These are phyloP conservation scores for Arthrobotrys iridis DNA, from an alignment of 2,329 filamentous ascomycete species.

Conservation along the genomic window DNA sequence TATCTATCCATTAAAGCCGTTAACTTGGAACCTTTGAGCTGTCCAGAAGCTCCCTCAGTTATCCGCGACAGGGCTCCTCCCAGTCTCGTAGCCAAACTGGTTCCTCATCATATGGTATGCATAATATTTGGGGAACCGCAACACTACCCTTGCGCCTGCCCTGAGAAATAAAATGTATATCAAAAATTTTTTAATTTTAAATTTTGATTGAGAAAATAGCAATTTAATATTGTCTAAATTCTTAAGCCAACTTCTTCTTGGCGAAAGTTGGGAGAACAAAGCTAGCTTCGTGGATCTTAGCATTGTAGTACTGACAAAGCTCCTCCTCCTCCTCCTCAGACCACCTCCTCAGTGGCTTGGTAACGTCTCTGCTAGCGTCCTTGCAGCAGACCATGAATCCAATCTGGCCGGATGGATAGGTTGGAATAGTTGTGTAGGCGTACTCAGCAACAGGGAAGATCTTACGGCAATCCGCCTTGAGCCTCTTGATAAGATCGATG, in stretches of 20 bases:
- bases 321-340: conserved; percentile 87
- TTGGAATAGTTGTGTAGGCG: conserved; percentile 98
- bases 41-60: not conserved
- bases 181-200: conserved; percentile 57
- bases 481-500: conserved; percentile 87
- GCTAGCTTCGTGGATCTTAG: conserved; percentile 92
- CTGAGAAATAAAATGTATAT: not conserved
- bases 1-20: conserved; percentile 49
- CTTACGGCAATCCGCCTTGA: conserved; percentile 96
- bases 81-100: not conserved
- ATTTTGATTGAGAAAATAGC: too few species aligned
- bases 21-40: not conserved
- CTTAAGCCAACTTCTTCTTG: conserved; percentile 69
- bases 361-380: conserved; percentile 84
- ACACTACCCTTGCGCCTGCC: not conserved
- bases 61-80: not conserved
- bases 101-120: too few species aligned
- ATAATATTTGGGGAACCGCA: not conserved
- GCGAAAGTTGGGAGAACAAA: conserved; percentile 96
- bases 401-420: conserved; percentile 98
- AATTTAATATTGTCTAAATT: not conserved
- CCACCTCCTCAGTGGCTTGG: conserved; percentile 84
- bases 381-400: conserved; percentile 99
- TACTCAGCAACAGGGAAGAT: conserved; percentile 98
- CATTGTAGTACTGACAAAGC: conserved; percentile 96